Conservation (phyloP, 2,329 filamentous ascomycete genomes). For the Beauveria caledonica region DNA sequence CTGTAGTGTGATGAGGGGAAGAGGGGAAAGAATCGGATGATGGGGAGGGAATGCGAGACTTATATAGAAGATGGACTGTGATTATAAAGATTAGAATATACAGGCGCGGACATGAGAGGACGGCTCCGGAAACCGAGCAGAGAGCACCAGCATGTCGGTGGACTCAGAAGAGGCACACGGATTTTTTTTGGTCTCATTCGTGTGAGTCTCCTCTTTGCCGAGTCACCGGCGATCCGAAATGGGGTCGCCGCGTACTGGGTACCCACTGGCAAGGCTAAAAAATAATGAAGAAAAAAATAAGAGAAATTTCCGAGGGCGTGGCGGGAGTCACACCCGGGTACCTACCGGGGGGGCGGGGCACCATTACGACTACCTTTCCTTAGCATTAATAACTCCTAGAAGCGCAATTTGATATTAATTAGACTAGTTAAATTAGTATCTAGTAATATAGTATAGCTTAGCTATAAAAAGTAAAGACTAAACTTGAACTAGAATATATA, state of each 20-base stretch:
- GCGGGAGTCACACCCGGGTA: constrained; percentile 8
- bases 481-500: too few species aligned
- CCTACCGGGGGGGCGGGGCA: background rate
- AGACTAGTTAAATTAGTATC: too few species aligned
- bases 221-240: constrained; percentile 3
- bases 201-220: background rate
- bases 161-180: background rate
- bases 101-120: background rate
- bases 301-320: background rate
- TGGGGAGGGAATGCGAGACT: background rate
- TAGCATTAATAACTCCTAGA: too few species aligned
- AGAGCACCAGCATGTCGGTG: background rate
- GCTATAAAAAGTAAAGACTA: too few species aligned
- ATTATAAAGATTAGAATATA: background rate
- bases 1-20: background rate
- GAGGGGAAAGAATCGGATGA: background rate
- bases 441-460: too few species aligned
- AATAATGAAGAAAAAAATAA: background rate
- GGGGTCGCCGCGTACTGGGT: constrained; percentile 5
- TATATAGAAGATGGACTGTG: constrained; percentile 6
- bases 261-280: background rate
- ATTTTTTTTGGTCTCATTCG: background rate
- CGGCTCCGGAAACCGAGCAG: background rate
- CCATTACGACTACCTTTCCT: background rate
- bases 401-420: too few species aligned